Base-by-base conservation (phyloP, 768 basidiomycete genomes). In the Termitomyces sp. region DNA sequence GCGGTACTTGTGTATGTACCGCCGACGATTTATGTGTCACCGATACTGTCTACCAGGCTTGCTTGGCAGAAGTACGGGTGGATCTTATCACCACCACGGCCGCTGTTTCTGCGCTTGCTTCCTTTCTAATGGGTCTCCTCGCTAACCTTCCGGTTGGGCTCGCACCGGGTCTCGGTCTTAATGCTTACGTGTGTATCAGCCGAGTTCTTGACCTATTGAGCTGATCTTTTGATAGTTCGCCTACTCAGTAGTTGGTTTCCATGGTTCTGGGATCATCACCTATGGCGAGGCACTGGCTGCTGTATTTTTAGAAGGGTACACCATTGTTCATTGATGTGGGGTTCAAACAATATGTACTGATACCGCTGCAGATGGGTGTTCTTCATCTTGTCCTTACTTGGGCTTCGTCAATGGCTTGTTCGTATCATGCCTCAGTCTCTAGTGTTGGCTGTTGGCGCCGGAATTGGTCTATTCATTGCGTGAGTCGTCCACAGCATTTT, bases 91-190 rank as follows among this genome's bases (percentile, higher is more conserved):
- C 88, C 6, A 81, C 88, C 13, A 93, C 92, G 0, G 90, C 91
- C 11, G 87, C 89, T 56, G 81, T 92, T 59, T 78, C 89, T 4
- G 84, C 88, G 0, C 80, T 95, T 7, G 72, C 90, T 11, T 88
- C 87, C 18, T 83, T 88, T 69, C 80, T 93, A 59, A 92, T 95
- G 91, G 93, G 93, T 48, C 73, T 87, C 15, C 70, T 93, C 24
- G 93, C 90, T 41, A 95, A 95, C 68, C 76, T 95, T n/a, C 93
- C 93, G 2, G 83, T 95, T n/a, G 91, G 87, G 33, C 82, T 94
- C 72, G 92, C 92, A 2, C 92, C 92, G 22, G 93, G 93, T 59
- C 78, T 95, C 60, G 92, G 92, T 55, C 73, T 93, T 27, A 91
- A 91, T 63, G 89, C 89, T 42, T 91, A 91, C 64, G 89, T 89